Evolutionary conservation across 192 early-diverging fungal genomes (phyloP), one percentile per base, ranked within the genome.

Genomic region (Nowakowskiella sp.): DNA sequence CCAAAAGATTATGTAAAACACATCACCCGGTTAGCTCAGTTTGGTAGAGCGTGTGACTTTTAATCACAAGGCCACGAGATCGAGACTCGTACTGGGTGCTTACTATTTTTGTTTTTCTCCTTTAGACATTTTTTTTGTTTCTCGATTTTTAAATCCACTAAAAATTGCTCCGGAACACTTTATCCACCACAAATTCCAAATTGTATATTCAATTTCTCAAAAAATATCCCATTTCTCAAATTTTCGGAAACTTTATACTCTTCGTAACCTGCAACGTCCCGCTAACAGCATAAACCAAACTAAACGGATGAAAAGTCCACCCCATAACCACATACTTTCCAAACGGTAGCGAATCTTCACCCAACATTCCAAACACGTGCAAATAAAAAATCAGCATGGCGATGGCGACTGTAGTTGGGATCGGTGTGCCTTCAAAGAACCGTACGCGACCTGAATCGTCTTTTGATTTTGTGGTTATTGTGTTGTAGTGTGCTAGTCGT

Each of bases 401-500:
- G 1, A 66, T 66, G 1, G 24, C 5, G 19, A 55, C 51, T 1
- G 59, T 60, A 4, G 86, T 87, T 1, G 90, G 91, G 42, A 94
- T 92, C 4, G 91, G 91, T 5, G 89, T 89, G 26, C 91, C 91
- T 61, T 94, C 87, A 68, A 91, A 94, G 56, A 86, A 87, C 26
- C 64, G 53, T 31, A 90, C 73, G 52, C 92, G 92, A 31, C 90
- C 90, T 6, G 69, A 71, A n/a, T 34, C 44, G 42, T 90, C 90
- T 28, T 83, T 85, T 50, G 83, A 34, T 21, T 83, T 72, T 5
- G 85, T 86, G 0, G 90, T 83, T 0, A 90, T 91, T n/a, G 88
- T 87, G 60, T 94, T 94, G 71, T 82, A 94, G 9, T 90, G 68
- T 0, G 90, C 91, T 31, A 94, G 66, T 24, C 91, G 79, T 22